Percentiles rank a stretch among this genome's conserved stretches.
These are phyloP conservation scores for Tieghemostelium lacteum DNA, from an alignment of 78 protist genomes.

Conservation along the genomic window DNA sequence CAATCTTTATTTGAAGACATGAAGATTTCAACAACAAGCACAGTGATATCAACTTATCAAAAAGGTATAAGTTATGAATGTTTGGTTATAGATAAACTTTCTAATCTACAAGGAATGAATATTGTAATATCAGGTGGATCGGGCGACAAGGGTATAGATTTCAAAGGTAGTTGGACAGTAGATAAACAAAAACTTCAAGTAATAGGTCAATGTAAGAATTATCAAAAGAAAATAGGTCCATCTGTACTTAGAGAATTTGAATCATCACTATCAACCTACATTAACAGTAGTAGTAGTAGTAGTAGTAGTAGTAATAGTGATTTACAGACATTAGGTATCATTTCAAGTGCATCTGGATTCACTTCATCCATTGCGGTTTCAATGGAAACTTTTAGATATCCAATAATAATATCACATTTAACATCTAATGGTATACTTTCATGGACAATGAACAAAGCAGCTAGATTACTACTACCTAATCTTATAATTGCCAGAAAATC, in stretches of 20 bases:
- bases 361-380: neutral
- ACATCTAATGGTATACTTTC: slow-evolving; percentile 19
- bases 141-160: slow-evolving; percentile 60
- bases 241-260: slow-evolving; percentile 39
- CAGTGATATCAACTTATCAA: neutral
- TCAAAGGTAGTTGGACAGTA: slow-evolving; percentile 28
- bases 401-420: slow-evolving; percentile 23
- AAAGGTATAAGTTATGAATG: neutral
- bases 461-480: slow-evolving; percentile 35
- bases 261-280: neutral
- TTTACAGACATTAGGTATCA: neutral
- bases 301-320: neutral
- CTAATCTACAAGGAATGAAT: slow-evolving; percentile 12
- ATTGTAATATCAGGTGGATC: slow-evolving; percentile 38
- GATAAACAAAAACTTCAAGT: neutral
- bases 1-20: too few relatives aligned
- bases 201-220: slow-evolving; percentile 63
- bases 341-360: slow-evolving; percentile 24
- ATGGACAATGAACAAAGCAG: slow-evolving; percentile 19
- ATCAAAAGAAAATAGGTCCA: slow-evolving; percentile 45
- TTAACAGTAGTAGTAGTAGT: neutral
- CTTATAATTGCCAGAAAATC: neutral
- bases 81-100: neutral
- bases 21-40: neutral
- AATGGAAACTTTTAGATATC: slow-evolving; percentile 8